Base-by-base conservation (phyloP, 768 basidiomycete species). In the Tephrocybe sp. region DNA sequence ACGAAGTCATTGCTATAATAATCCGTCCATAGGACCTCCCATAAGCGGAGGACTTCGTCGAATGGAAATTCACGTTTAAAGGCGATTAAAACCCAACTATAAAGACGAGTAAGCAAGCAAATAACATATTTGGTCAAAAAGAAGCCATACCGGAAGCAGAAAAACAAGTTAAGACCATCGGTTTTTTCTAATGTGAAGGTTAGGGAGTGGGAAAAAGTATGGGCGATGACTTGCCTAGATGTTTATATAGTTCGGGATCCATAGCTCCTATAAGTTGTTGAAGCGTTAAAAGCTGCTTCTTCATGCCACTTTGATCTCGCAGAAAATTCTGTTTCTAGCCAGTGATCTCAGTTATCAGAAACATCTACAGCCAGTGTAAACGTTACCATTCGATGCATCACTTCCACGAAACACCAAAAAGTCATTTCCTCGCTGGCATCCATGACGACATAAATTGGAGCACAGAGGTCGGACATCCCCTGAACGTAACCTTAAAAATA, bases 61-160 rank as follows among this genome's bases (percentile, higher is more conserved):
- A 98, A 98, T 4, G 87, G 73, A 66, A 98, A 98, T 68, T 99
- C 97, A 52, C 97, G 88, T 71, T 99, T 98, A 79, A 97, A 98
- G 0, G 87, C 74, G 56, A 98, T 97, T 39, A 94, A 76, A 12
- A 94, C 82, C 92, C 92, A 94, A 40, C 91, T 92, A 53, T 30
- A 12, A 41, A 19, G 32, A 22, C 19, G n/a, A 23, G 48, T 45
- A 9, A 16, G 23, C 33, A 34, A 48, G 35, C n/a, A 17, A 5
- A 20, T n/a, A 9, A 13, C 34, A 34, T 10, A 7, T 19, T 6
- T 11, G 6, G 16, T 6, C 1, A n/a, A 20, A 9, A 34, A 47
- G 31, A 19, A 41, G 16, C 64, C 80, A 60, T 74, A 95, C 83
- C 96, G 83, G 82, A 98, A 99, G 68, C 94, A 98, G 76, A 98